Base-by-base conservation (phyloP, 352 stramenopile species). In the Pythium rhizo-oryzae region DNA sequence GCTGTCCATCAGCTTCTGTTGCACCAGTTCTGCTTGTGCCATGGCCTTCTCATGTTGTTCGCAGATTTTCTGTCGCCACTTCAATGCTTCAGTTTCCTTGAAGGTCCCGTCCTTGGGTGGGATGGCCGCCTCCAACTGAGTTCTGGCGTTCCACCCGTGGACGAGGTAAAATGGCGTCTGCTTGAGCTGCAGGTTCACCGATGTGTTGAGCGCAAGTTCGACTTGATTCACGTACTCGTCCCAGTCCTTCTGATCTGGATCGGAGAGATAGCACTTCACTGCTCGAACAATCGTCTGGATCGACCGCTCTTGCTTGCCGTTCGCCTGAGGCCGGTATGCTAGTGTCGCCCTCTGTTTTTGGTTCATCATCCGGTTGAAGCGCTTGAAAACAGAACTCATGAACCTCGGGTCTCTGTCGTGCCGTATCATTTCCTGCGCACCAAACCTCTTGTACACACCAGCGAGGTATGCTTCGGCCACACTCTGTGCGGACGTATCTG, bases 391-490 rank as follows among this genome's bases (percentile, higher is more conserved):
- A 0, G 28, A 53, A n/a, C 35, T 60, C 53, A 74, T 59, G 13
- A 74, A 74, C 0, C 16, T 0, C 16, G 68, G 49, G 15, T 74
- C 60, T 3, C 67, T 61, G 41, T 74, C 68, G 21, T 70, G 68
- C 1, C 68, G 55, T 1, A 74, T 25, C 8, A 64, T 18, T 19
- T 70, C 62, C 21, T 50, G 23, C 11, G 68, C 68, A 9, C 68
- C 68, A 24, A 74, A 74, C 5, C 62, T 28, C 7, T 59, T 60
- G 35, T 46, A 74, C 0, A 70, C 50, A 16, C 24, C 60, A 13
- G 60, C 21, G 21, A 75, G 24, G 37, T 82, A 79, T 0, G 46
- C 37, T 11, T 76, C 74, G 0, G 71, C 74, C 0, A 74, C 61
- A 0, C 49, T 60, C 18, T 74, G 54, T 0, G 67, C 62, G 0